Conservation (phyloP, 2,329 filamentous ascomycete species). For the Colletotrichum tamarilloi region DNA sequence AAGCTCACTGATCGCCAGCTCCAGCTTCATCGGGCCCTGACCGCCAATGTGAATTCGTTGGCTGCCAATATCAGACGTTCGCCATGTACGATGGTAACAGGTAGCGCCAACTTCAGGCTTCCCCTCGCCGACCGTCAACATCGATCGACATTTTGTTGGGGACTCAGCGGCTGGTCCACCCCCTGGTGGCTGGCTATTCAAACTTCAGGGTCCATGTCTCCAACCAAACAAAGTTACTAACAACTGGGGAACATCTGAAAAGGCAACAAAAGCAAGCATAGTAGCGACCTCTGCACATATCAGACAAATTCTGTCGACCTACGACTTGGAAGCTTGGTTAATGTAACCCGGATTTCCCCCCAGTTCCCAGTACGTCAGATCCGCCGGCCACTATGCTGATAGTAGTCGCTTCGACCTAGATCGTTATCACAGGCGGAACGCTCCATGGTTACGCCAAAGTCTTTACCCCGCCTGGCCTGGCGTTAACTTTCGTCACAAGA, state of each 20-base stretch:
- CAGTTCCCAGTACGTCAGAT: not conserved
- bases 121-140: slow-evolving; percentile 2
- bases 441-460: not conserved
- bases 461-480: not conserved
- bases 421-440: not conserved
- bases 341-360: slow-evolving; percentile 6
- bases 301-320: slow-evolving; percentile 22
- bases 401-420: not conserved
- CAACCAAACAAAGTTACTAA: not conserved
- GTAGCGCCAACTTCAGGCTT: slow-evolving; percentile 15
- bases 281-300: slow-evolving; percentile 7
- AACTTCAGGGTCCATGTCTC: not conserved
- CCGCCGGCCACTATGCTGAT: not conserved
- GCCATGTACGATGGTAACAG: not conserved
- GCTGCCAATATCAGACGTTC: slow-evolving; percentile 16
- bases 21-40: slow-evolving; percentile 1
- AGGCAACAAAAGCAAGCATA: slow-evolving; percentile 11
- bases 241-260: slow-evolving; percentile 4
- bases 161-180: not conserved
- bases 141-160: slow-evolving; percentile 19
- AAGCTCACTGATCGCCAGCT: slow-evolving; percentile 3
- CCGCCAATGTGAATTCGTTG: slow-evolving; percentile 2
- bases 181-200: not conserved
- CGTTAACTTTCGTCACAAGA: not conserved
- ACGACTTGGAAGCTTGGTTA: slow-evolving; percentile 19